These are phyloP conservation scores for Handroanthus guayacan DNA, from an alignment of 257 asterid genomes.

Conservation along the genomic window DNA sequence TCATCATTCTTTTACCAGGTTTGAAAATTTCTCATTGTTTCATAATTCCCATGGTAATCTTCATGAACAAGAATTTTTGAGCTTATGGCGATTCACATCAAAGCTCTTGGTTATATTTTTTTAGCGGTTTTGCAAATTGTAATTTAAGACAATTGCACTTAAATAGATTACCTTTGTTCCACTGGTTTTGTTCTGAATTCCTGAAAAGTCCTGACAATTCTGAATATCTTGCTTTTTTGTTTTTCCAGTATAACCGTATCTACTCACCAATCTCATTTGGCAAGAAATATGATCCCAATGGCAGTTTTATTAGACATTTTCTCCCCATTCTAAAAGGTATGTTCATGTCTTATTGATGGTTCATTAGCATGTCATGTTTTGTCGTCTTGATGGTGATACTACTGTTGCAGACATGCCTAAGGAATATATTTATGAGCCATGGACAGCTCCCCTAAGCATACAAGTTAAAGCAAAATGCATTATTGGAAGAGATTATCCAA, in stretches of 20 bases:
- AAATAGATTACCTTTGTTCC: not conserved
- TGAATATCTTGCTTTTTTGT: slow-evolving; percentile 31
- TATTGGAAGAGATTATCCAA: slow-evolving; percentile 91
- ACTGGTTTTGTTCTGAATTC: slow-evolving; percentile 4
- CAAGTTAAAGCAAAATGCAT: slow-evolving; percentile 88
- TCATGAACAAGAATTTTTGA: slow-evolving; percentile 19
- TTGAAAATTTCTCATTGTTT: slow-evolving; percentile 4
- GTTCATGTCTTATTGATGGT: slow-evolving; percentile 17
- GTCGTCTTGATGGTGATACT: slow-evolving; percentile 19
- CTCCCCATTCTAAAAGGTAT: slow-evolving; percentile 88
- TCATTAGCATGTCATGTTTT: slow-evolving; percentile 30
- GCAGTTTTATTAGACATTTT: slow-evolving; percentile 83
- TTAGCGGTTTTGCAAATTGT: not conserved
- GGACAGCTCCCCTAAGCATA: slow-evolving; percentile 87
- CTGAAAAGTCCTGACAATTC: not conserved
- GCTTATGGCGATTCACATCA: slow-evolving; percentile 10
- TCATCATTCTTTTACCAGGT: slow-evolving; percentile 99
- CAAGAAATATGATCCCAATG: slow-evolving; percentile 88
- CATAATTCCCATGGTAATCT: slow-evolving; percentile 23
- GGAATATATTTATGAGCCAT: slow-evolving; percentile 95
- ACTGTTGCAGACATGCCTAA: slow-evolving; percentile 83
- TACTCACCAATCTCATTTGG: slow-evolving; percentile 96
- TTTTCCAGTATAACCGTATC: slow-evolving; percentile 81
- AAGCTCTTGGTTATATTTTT: not conserved
- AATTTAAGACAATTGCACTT: not conserved